Base-by-base conservation (phyloP, 2,329 filamentous ascomycete genomes). In the Botrytis sinoallii region DNA sequence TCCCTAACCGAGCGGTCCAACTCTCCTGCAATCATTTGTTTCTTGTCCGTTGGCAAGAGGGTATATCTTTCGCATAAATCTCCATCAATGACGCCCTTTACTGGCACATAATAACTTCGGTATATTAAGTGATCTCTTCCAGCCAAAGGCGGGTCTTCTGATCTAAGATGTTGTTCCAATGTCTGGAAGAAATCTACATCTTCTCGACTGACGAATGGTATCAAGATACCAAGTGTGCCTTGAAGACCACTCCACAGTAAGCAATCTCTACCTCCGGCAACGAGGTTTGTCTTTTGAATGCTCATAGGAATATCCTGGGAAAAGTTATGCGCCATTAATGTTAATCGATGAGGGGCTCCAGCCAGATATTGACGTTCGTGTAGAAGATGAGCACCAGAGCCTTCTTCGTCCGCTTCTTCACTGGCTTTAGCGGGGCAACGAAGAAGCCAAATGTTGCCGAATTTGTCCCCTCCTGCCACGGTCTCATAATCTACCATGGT, bases 401-500 rank as follows among this genome's bases (percentile, higher is more conserved):
- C 93, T 75, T 97, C 93, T 82, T 98, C 96, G 79, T 99, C 96
- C 0, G 94, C 92, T 81, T 97, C 93, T 77, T 94, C 91, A 55
- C 93, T 97, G 12, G 92, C 91, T 82, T 97, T 96, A 75, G 91
- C 86, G 0, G 95, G 94, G 79, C 93, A 96, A 66, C 96, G 92
- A 44, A 99, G 87, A 63, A 99, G 89, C 91, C 94, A 99, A 25
- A 99, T 84, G 79, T 99, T 99, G 75, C 96, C 97, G 77, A 99
- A 99, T 81, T 98, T 98, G 85, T 99, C 96, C 52, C 95, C 95
- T 52, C 95, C 96, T 4, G 94, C 95, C 38, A 93, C 90, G 1
- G 96, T 97, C 82, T 99, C 96, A 82, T 99, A 99, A 83, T 99
- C 96, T 2, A 98, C 91, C 94, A 99, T 97, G 4, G 94, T 89